Evolutionary conservation across 2,329 filamentous ascomycete genomes (phyloP).

Genomic region (Pseudogymnoascus pannorum): DNA sequence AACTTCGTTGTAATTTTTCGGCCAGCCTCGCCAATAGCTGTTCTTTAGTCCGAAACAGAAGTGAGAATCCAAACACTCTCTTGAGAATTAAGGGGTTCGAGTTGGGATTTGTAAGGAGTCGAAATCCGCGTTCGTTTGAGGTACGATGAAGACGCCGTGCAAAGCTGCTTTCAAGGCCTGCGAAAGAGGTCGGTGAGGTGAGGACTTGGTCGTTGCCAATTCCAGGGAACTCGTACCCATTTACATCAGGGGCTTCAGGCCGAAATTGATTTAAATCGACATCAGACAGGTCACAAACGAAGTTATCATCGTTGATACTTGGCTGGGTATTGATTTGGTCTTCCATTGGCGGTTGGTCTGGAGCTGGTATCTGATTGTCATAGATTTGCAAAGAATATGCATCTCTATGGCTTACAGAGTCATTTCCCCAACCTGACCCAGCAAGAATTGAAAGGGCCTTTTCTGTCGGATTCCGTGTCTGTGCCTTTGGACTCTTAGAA

Average conservation of each 20-base stretch:
- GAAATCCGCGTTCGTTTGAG: slow-evolving; percentile 54
- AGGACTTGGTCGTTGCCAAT: slow-evolving; percentile 7
- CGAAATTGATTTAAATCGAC: slow-evolving; percentile 22
- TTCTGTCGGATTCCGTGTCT: background rate
- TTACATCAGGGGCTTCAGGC: slow-evolving; percentile 24
- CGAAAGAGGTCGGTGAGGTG: slow-evolving; percentile 45
- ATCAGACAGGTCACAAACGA: slow-evolving; percentile 35
- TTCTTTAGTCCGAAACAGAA: slow-evolving; percentile 49
- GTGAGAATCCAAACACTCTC: slow-evolving; percentile 63
- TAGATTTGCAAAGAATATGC: background rate
- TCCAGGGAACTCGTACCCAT: slow-evolving; percentile 22
- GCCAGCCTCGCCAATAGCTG: slow-evolving; percentile 33
- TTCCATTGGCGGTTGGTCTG: background rate
- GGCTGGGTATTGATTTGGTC: slow-evolving; percentile 45
- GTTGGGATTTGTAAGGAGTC: slow-evolving; percentile 45
- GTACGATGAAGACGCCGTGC: slow-evolving; percentile 62
- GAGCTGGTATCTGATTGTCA: background rate
- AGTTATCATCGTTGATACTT: slow-evolving; percentile 47
- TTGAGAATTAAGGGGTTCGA: slow-evolving; percentile 41
- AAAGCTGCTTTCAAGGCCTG: slow-evolving; percentile 59
- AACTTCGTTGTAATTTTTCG: slow-evolving; percentile 22
- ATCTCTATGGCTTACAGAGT: background rate
- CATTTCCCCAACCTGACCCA: background rate
- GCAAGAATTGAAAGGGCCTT: background rate
- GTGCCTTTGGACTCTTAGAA: background rate